Conservation (phyloP, 2,329 filamentous ascomycete species). For the Penicillium rolfsii region DNA sequence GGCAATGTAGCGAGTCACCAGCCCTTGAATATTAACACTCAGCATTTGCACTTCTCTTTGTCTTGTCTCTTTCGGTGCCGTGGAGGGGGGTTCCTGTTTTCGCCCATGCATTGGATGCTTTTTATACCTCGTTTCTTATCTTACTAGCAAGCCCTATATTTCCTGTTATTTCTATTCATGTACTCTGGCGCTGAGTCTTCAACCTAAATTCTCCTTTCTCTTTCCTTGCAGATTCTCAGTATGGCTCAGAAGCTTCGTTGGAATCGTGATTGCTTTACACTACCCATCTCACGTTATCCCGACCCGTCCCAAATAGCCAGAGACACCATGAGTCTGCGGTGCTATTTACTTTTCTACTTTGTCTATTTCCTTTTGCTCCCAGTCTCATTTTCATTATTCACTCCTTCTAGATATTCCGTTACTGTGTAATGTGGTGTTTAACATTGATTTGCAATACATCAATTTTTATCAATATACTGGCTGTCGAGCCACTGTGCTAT, state of each 20-base stretch:
- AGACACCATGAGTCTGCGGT: background rate
- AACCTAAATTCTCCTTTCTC: background rate
- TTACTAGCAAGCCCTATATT: conserved; percentile 23
- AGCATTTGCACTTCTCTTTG: conserved; percentile 11
- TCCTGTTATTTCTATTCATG: conserved; percentile 6
- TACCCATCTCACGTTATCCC: background rate
- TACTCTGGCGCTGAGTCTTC: conserved; percentile 12
- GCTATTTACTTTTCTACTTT: conserved; percentile 4
- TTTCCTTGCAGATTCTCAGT: conserved; percentile 21
- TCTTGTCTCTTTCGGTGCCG: conserved; percentile 9
- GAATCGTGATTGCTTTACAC: background rate
- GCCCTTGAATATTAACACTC: background rate
- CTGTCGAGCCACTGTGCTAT: background rate
- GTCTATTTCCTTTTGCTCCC: background rate
- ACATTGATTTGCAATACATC: background rate
- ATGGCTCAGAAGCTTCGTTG: background rate
- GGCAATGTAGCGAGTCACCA: conserved; percentile 71
- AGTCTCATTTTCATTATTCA: background rate
- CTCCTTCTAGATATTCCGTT: background rate
- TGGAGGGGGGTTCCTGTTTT: conserved; percentile 15
- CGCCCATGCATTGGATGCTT: conserved; percentile 26
- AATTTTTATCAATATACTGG: background rate
- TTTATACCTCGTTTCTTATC: conserved; percentile 12
- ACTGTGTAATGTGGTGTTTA: background rate
- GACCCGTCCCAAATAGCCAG: background rate